Conservation (phyloP, 345 rosid species). For the Microthlaspi erraticum region DNA sequence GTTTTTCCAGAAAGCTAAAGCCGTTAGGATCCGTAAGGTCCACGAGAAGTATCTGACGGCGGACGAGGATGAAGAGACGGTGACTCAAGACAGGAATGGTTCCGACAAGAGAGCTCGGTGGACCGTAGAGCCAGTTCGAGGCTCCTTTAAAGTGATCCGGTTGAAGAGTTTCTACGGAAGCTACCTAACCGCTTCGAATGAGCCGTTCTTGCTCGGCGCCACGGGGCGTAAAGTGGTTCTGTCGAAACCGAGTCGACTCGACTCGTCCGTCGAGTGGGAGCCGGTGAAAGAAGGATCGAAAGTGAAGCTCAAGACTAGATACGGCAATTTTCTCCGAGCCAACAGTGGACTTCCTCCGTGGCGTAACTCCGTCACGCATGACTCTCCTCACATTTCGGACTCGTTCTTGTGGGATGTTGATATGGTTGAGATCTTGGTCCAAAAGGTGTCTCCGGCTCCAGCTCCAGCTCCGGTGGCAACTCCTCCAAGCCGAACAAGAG, state of each 20-base stretch:
- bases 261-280: slow-evolving; percentile 75
- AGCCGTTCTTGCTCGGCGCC: slow-evolving; percentile 77
- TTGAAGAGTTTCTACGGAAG: slow-evolving; percentile 65
- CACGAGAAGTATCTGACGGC: slow-evolving; percentile 77
- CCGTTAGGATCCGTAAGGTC: slow-evolving; percentile 72
- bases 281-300: slow-evolving; percentile 58
- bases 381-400: slow-evolving; percentile 57
- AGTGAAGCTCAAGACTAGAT: slow-evolving; percentile 63
- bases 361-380: slow-evolving; percentile 85
- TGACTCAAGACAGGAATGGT: slow-evolving; percentile 73
- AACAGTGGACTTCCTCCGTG: slow-evolving; percentile 83
- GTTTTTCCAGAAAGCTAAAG: slow-evolving; percentile 71
- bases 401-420: slow-evolving; percentile 81
- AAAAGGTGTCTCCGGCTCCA: slow-evolving; percentile 1
- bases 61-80: slow-evolving; percentile 75
- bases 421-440: slow-evolving; percentile 54
- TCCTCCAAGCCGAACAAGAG: slow-evolving; percentile 43
- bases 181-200: slow-evolving; percentile 80
- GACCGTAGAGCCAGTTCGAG: slow-evolving; percentile 69
- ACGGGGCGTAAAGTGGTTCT: slow-evolving; percentile 73
- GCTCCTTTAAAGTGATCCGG: slow-evolving; percentile 56
- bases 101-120: slow-evolving; percentile 64
- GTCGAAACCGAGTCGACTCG: slow-evolving; percentile 56
- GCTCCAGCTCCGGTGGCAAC: slow-evolving; percentile 32
- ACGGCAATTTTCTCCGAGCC: slow-evolving; percentile 72